phyloP scores from a whole-genome alignment of 1,284 basidiomycete species.

The Microbotryum saponariae region DNA sequence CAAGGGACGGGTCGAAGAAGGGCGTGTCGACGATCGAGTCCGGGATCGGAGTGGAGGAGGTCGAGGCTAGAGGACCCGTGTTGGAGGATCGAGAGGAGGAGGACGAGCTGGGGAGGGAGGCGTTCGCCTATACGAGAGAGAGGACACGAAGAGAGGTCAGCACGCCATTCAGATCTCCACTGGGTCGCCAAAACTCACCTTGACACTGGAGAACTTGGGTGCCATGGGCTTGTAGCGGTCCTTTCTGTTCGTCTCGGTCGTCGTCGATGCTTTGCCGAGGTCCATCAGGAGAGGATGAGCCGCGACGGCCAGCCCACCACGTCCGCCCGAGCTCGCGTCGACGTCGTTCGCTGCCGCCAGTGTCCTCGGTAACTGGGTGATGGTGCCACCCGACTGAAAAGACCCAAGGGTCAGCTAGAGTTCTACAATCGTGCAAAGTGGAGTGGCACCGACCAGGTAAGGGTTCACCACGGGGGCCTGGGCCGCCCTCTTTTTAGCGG shows the following conservation, averaged over 20 bases:
- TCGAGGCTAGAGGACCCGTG: slow-evolving; percentile 50
- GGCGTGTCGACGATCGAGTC: slow-evolving; percentile 30
- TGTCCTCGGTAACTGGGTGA: slow-evolving; percentile 10
- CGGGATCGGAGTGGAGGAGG: slow-evolving; percentile 48
- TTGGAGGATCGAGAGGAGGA: slow-evolving; percentile 14
- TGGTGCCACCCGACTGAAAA: background rate
- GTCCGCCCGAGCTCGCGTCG: slow-evolving; percentile 53
- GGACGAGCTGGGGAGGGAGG: slow-evolving; percentile 49
- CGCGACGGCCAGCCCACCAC: slow-evolving; percentile 76
- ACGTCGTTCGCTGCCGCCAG: slow-evolving; percentile 26
- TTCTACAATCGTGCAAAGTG: background rate
- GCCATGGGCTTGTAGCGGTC: slow-evolving; percentile 93
- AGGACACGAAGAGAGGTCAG: background rate
- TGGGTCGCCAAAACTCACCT: slow-evolving; percentile 45
- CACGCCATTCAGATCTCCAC: background rate
- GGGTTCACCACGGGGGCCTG: slow-evolving; percentile 49
- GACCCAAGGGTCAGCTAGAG: slow-evolving; percentile 1
- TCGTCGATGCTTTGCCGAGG: background rate
- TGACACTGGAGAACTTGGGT: slow-evolving; percentile 90
- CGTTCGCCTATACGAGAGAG: slow-evolving; percentile 53
- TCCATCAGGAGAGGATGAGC: slow-evolving; percentile 79
- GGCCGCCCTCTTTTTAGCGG: slow-evolving; percentile 24
- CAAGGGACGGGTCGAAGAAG: slow-evolving; percentile 41
- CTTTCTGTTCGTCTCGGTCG: slow-evolving; percentile 52
- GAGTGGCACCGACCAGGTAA: slow-evolving; percentile 54